Conservation (phyloP, 768 basidiomycete species). For the Phylloporus sp. region DNA sequence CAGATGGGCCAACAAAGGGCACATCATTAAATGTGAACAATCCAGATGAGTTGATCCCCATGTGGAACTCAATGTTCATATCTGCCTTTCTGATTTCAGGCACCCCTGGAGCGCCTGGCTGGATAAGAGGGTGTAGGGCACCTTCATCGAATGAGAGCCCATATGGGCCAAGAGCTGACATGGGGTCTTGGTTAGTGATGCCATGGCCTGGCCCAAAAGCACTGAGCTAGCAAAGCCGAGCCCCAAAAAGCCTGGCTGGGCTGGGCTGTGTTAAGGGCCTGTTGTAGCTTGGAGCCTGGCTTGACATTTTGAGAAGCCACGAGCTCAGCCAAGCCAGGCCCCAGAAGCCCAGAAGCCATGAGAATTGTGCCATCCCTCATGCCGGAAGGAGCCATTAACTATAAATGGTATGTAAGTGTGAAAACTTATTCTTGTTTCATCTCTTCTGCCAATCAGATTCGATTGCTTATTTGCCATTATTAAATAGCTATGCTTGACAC, state of each 20-base stretch:
- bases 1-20: constrained; percentile 36
- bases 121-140: constrained; percentile 33
- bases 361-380: too few species aligned
- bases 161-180: background rate
- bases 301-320: too few species aligned
- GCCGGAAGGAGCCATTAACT: too few species aligned
- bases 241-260: constrained; percentile 14
- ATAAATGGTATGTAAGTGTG: too few species aligned
- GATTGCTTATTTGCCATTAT: too few species aligned
- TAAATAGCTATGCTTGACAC: too few species aligned
- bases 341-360: too few species aligned
- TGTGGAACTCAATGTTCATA: constrained; percentile 26
- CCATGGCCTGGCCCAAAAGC: background rate
- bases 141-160: constrained; percentile 23
- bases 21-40: constrained; percentile 21
- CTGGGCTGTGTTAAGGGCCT: constrained; percentile 16
- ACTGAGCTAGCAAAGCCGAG: background rate
- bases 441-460: too few species aligned
- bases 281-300: too few species aligned
- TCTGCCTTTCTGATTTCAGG: constrained; percentile 36
- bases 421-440: too few species aligned
- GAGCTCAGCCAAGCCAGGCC: too few species aligned
- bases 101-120: constrained; percentile 32
- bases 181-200: constrained; percentile 12
- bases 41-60: background rate